These are phyloP conservation scores for Solanum okadae DNA, from an alignment of 257 asterid species.

Conservation along the genomic window DNA sequence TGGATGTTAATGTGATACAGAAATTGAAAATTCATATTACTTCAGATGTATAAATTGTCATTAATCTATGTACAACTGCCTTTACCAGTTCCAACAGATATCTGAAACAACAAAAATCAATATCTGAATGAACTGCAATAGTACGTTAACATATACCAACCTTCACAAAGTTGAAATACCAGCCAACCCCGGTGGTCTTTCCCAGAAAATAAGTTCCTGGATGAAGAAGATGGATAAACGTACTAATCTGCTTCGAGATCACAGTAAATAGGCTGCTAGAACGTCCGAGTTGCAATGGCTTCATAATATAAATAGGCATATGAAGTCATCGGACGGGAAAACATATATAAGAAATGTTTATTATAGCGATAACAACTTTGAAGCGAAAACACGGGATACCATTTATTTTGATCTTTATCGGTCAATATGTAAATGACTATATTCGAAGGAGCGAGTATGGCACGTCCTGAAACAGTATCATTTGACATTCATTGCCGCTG, in stretches of 20 bases:
- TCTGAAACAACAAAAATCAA: conserved; percentile 13
- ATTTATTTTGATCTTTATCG: conserved; percentile 14
- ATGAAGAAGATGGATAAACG: not conserved
- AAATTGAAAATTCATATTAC: not conserved
- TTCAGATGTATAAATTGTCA: not conserved
- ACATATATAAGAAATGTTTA: not conserved
- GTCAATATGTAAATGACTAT: not conserved
- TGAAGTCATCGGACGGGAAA: not conserved
- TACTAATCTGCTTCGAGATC: not conserved
- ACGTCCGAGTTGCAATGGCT: not conserved
- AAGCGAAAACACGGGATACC: not conserved
- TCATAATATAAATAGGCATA: not conserved
- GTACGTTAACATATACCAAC: conserved; percentile 6
- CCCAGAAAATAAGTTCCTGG: not conserved
- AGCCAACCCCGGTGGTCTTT: not conserved
- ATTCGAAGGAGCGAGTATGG: not conserved
- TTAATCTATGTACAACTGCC: conserved; percentile 16
- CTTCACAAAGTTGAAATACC: conserved; percentile 5
- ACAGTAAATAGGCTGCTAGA: not conserved
- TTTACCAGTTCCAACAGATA: conserved; percentile 19
- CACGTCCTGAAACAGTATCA: conserved; percentile 14
- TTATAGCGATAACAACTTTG: not conserved
- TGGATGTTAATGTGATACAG: not conserved
- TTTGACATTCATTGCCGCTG: conserved; percentile 91
- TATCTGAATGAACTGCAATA: conserved; percentile 10